Conservation (phyloP, 257 asterid genomes). For the Eucommia ulmoides region DNA sequence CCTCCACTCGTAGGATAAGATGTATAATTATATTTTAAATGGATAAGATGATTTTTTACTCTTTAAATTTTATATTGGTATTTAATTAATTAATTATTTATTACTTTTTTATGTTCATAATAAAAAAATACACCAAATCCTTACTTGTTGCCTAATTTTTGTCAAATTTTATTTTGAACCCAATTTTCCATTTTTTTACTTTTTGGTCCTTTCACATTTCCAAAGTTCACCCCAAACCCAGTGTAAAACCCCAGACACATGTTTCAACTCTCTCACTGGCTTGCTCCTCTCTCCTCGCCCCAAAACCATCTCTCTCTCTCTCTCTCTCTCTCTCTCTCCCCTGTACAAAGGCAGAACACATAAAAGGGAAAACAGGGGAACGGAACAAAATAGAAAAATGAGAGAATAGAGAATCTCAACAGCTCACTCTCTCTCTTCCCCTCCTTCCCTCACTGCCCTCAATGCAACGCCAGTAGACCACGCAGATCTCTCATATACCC, state of each 20-base stretch:
- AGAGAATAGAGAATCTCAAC: constrained; percentile 24
- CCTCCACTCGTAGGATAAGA: too few relatives aligned
- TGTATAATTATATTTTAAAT: too few relatives aligned
- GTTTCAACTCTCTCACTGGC: background rate
- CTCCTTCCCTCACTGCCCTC: constrained; percentile 2
- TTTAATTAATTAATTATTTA: too few relatives aligned
- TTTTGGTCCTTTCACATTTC: too few relatives aligned
- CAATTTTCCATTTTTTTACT: too few relatives aligned
- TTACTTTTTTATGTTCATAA: too few relatives aligned
- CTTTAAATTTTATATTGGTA: too few relatives aligned
- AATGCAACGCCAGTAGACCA: constrained; percentile 30
- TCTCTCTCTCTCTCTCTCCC: constrained; percentile 30
- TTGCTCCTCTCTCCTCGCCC: constrained; percentile 2
- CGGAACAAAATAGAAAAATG: constrained; percentile 5
- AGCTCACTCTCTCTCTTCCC: constrained; percentile 11
- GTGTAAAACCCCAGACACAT: constrained; percentile 2
- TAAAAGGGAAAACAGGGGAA: constrained; percentile 18
- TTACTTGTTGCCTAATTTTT: too few relatives aligned
- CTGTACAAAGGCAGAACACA: constrained; percentile 33
- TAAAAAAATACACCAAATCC: too few relatives aligned
- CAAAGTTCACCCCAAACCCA: background rate
- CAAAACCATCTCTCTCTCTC: constrained; percentile 11
- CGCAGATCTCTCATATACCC: constrained; percentile 30
- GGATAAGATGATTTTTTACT: too few relatives aligned
- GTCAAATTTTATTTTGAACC: too few relatives aligned